Percentiles rank a stretch among this genome's conserved stretches.
These are phyloP conservation scores for Striga asiatica DNA, from an alignment of 257 asterid species.

Conservation along the genomic window DNA sequence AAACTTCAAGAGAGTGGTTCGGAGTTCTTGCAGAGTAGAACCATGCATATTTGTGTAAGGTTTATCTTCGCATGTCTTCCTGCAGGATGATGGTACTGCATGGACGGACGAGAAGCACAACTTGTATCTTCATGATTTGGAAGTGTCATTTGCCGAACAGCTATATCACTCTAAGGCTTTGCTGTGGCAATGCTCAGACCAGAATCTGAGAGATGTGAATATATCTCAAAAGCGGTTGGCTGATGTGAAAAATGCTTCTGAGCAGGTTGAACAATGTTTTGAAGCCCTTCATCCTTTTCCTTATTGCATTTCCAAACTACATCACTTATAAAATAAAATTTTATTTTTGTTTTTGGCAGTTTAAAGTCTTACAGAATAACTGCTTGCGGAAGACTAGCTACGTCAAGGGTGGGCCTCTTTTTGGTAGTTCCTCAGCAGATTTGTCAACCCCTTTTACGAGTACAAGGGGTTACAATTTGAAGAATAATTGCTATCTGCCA, in stretches of 20 bases:
- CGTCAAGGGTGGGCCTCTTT: too few relatives aligned
- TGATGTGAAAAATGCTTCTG: slow-evolving; percentile 19
- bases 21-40: too few relatives aligned
- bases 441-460: slow-evolving; percentile 20
- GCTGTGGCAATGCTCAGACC: slow-evolving; percentile 22
- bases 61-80: slow-evolving; percentile 3
- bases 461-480: slow-evolving; percentile 16
- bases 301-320: neutral
- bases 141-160: slow-evolving; percentile 58
- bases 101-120: slow-evolving; percentile 76
- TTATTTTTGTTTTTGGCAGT: slow-evolving; percentile 19
- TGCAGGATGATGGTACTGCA: slow-evolving; percentile 33
- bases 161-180: slow-evolving; percentile 36
- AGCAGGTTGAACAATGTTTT: slow-evolving; percentile 32
- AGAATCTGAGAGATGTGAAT: slow-evolving; percentile 16
- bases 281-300: slow-evolving; percentile 3
- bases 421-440: too few relatives aligned
- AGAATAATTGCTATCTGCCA: too few relatives aligned
- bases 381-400: too few relatives aligned
- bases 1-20: too few relatives aligned
- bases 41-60: neutral
- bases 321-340: neutral
- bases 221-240: slow-evolving; percentile 16
- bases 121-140: slow-evolving; percentile 49
- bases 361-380: slow-evolving; percentile 22